Evolutionary conservation across 495 filamentous ascomycete species (phyloP).

Genomic region (Penicillium coprophilum): DNA sequence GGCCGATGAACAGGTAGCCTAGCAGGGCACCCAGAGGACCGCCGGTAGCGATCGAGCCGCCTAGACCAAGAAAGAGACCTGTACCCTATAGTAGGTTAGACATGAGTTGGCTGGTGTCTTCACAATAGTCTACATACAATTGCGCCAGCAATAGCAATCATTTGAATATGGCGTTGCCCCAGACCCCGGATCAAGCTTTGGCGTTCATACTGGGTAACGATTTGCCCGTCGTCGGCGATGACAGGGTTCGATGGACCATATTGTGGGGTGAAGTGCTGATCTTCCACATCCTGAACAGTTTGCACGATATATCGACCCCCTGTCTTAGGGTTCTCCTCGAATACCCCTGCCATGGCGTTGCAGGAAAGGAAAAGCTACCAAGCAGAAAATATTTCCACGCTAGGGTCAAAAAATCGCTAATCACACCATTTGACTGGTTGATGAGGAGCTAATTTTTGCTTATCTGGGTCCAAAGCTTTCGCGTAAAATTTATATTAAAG

Average conservation of each 20-base stretch:
- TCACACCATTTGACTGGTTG: conserved; percentile 24
- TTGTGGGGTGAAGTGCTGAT: conserved; percentile 10
- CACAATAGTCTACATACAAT: conserved; percentile 36
- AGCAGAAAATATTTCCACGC: conserved; percentile 1
- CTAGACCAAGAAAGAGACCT: conserved; percentile 62
- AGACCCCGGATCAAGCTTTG: conserved; percentile 34
- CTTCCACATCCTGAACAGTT: conserved; percentile 27
- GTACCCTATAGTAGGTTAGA: conserved; percentile 43
- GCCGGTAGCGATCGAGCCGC: conserved; percentile 55
- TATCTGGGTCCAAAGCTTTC: conserved; percentile 8
- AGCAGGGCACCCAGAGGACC: conserved; percentile 63
- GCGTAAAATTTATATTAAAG: background rate
- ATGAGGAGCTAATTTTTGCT: conserved; percentile 18
- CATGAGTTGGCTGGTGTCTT: too few species aligned
- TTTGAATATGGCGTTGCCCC: conserved; percentile 53
- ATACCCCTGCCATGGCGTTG: conserved; percentile 16
- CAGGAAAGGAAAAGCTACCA: background rate
- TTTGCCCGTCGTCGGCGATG: conserved; percentile 17
- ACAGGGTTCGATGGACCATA: background rate
- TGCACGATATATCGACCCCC: conserved; percentile 18
- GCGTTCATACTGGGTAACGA: conserved; percentile 28
- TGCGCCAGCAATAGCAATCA: conserved; percentile 59
- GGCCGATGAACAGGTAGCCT: conserved; percentile 43
- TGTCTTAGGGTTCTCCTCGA: conserved; percentile 13
- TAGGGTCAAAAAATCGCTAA: conserved; percentile 9